Evolutionary conservation across 2,329 filamentous ascomycete genomes (phyloP).

Genomic region (Cadophora sp.): DNA sequence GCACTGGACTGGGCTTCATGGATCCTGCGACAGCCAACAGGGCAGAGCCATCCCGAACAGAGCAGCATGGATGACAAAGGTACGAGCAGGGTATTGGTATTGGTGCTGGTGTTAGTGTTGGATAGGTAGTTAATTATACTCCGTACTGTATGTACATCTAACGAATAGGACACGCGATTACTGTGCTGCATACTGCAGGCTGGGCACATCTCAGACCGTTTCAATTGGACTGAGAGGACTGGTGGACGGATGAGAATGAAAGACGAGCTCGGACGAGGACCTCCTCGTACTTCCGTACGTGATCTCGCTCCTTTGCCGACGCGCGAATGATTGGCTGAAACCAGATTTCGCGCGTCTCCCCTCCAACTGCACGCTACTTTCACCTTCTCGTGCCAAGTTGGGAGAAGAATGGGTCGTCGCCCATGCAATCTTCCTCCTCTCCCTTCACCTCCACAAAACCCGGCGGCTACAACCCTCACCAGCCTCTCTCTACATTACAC

Average conservation of each 20-base stretch:
- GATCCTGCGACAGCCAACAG: not conserved
- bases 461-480: not conserved
- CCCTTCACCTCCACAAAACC: not conserved
- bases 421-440: not conserved
- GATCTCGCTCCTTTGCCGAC: not conserved
- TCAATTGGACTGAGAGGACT: not conserved
- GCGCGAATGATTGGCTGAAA: slow-evolving; percentile 1
- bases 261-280: too few species aligned
- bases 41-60: too few species aligned
- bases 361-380: not conserved
- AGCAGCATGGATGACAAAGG: not conserved
- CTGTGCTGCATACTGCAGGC: not conserved
- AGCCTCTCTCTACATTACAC: not conserved
- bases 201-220: not conserved
- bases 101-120: too few species aligned
- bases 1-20: not conserved
- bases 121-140: too few species aligned
- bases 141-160: too few species aligned
- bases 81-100: not conserved
- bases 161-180: not conserved
- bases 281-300: not conserved
- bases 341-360: slow-evolving; percentile 5
- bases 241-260: too few species aligned
- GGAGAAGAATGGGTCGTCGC: not conserved
- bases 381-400: slow-evolving; percentile 9